These are phyloP conservation scores for Colletotrichum aenigma DNA, from an alignment of 2,329 filamentous ascomycete species.

Conservation along the genomic window DNA sequence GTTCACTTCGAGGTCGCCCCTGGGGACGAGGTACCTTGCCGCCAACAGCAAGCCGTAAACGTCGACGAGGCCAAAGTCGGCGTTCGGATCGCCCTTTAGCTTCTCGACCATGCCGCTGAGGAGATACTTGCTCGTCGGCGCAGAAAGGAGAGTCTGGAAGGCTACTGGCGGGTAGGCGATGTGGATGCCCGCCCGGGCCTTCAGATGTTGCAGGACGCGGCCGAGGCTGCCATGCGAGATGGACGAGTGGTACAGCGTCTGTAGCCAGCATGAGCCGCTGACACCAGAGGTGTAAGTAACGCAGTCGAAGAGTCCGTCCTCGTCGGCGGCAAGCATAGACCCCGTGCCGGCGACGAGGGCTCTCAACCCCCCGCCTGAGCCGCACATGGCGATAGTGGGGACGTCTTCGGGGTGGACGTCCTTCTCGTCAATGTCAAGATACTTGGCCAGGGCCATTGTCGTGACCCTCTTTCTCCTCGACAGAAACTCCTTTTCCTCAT, in stretches of 20 bases:
- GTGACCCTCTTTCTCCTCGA: slow-evolving; percentile 71
- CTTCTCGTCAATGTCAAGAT: slow-evolving; percentile 76
- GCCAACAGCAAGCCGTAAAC: slow-evolving; percentile 88
- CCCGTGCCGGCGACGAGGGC: slow-evolving; percentile 91
- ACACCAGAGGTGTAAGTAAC: slow-evolving; percentile 95
- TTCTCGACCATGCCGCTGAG: slow-evolving; percentile 91
- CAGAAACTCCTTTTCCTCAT: slow-evolving; percentile 80
- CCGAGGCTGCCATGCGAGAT: slow-evolving; percentile 71
- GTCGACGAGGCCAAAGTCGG: slow-evolving; percentile 90
- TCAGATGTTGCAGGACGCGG: slow-evolving; percentile 81
- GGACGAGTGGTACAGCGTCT: slow-evolving; percentile 84
- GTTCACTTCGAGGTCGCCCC: slow-evolving; percentile 79
- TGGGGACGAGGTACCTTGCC: slow-evolving; percentile 83
- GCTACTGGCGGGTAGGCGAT: slow-evolving; percentile 92
- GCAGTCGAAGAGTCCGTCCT: slow-evolving; percentile 91
- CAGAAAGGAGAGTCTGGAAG: slow-evolving; percentile 79
- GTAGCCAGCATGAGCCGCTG: slow-evolving; percentile 95
- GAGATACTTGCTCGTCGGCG: slow-evolving; percentile 92
- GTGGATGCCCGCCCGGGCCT: slow-evolving; percentile 82
- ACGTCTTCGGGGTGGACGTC: slow-evolving; percentile 94
- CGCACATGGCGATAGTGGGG: slow-evolving; percentile 90
- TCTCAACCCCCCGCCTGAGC: slow-evolving; percentile 88
- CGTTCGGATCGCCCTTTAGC: slow-evolving; percentile 78
- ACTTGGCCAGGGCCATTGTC: slow-evolving; percentile 76
- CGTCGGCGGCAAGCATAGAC: slow-evolving; percentile 81